Base-by-base conservation (phyloP, 306 rosid species). In the Sophora flavescens region DNA sequence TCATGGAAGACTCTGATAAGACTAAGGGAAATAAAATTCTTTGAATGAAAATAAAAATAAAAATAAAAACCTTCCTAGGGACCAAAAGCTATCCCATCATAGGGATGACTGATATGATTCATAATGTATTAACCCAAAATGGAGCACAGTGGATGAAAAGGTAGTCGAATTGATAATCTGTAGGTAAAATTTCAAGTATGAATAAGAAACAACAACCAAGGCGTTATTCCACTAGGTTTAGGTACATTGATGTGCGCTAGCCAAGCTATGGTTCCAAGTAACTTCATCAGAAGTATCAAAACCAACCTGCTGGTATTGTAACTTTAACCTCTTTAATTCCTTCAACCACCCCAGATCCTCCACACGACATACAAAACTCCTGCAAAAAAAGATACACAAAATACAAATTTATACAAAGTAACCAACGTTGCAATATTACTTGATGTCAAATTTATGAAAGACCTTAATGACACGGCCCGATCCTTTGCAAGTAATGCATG, bases 231-330 rank as follows among this genome's bases (percentile, higher is more conserved):
- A 54, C 39, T 26, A 61, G 39, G 32, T 56, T 70, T 58, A 70
- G 45, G 28, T 69, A 76, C 16, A 76, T 44, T 63, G 53, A 63
- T 63, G 78, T 13, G 64, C 64, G 32, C 17, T 38, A 54, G 32
- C 79, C 68, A 77, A 68, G 47, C 63, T 36, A 63, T 30, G 75
- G 60, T 57, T 72, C 51, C 41, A 57, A 63, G 48, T 59, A 73
- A 58, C 47, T 71, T 70, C 56, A 45, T 78, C 76, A 70, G 69
- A 66, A 35, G 56, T 60, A 78, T 50, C 48, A 70, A 53, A 79
- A 87, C 93, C 80, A 89, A 95, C 99, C 99, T 89, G 91, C 84
- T 83, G 99, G 99, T 82, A 92, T 88, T 5, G 92, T 86, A 72
- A 95, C 97, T 76, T 84, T 86, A 82, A 95, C 90, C 77, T 90